Conservation (phyloP, 1,284 basidiomycete species). For the Ceratobasidium theobromae region DNA sequence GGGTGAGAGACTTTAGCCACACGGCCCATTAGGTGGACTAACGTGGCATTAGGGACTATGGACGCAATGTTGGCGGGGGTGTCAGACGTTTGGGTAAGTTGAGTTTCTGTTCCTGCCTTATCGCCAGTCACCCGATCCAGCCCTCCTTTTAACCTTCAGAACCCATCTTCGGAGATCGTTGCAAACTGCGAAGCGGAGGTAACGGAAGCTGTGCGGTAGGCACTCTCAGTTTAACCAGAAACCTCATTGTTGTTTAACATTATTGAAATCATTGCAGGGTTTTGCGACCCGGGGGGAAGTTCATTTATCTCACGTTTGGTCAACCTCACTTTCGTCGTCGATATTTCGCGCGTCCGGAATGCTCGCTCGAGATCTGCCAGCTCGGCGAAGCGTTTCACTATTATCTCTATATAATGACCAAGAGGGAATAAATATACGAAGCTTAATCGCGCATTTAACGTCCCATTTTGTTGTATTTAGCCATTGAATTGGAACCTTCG, state of each 20-base stretch:
- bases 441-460: background rate
- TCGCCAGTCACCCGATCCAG: too few relatives aligned
- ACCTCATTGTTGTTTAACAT: background rate
- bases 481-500: slow-evolving; percentile 32
- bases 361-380: slow-evolving; percentile 63
- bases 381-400: slow-evolving; percentile 83
- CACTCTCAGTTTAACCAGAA: background rate
- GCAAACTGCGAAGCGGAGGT: slow-evolving; percentile 79
- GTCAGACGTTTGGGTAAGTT: slow-evolving; percentile 82
- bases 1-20: slow-evolving; percentile 49
- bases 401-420: slow-evolving; percentile 63
- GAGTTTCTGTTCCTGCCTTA: background rate
- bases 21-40: slow-evolving; percentile 2
- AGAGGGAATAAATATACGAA: background rate
- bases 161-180: slow-evolving; percentile 77
- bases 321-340: slow-evolving; percentile 87
- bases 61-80: slow-evolving; percentile 91
- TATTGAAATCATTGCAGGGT: slow-evolving; percentile 51
- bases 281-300: slow-evolving; percentile 60
- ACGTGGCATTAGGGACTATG: slow-evolving; percentile 67
- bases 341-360: slow-evolving; percentile 57
- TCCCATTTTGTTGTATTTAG: background rate
- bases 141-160: slow-evolving; percentile 51
- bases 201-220: slow-evolving; percentile 74
- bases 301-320: slow-evolving; percentile 87